Conservation (phyloP, 78 protist genomes). For the Protostelium mycophagum region DNA sequence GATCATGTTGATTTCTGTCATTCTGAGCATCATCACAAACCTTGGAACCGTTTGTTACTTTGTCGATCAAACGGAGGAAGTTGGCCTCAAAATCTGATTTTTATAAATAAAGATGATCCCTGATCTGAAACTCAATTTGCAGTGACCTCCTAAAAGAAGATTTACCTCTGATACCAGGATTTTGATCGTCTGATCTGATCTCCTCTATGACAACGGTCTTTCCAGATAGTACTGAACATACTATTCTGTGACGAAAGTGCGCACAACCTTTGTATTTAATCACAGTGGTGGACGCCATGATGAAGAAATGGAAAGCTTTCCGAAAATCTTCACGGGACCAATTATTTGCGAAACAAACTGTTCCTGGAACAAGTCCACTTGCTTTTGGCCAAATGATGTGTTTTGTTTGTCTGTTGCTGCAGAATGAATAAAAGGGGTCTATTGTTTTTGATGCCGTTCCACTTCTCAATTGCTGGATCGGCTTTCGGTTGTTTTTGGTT, state of each 20-base stretch:
- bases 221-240: conserved; percentile 45
- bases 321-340: not conserved
- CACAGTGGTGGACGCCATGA: conserved; percentile 7
- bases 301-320: not conserved
- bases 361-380: no score
- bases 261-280: conserved; percentile 54
- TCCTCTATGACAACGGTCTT: conserved; percentile 47
- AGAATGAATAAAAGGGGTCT: no score
- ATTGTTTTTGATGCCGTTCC: no score
- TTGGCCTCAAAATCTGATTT: conserved; percentile 54
- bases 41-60: conserved; percentile 56
- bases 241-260: conserved; percentile 54
- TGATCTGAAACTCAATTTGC: no score
- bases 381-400: no score
- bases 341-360: no score
- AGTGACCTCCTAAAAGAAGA: no score
- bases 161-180: conserved; percentile 45
- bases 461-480: no score
- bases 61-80: conserved; percentile 45
- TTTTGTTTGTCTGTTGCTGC: no score
- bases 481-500: no score
- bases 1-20: no score
- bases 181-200: conserved; percentile 54
- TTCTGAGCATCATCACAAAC: not conserved
- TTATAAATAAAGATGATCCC: no score